Base-by-base conservation (phyloP, 2,329 filamentous ascomycete genomes). In the Zymoseptoria ardabiliae region DNA sequence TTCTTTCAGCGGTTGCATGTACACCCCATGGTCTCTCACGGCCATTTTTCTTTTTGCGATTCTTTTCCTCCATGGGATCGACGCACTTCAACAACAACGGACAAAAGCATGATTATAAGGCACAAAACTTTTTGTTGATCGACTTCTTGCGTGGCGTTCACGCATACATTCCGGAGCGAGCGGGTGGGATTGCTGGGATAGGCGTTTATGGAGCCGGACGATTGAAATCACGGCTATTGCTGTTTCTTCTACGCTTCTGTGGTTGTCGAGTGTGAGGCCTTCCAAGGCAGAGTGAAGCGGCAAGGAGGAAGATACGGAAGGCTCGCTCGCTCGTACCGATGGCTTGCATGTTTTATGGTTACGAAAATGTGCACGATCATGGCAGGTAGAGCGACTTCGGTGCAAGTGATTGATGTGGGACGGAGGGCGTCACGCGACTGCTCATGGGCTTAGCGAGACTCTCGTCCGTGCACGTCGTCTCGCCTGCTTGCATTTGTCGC, bases 31-130 rank as follows among this genome's bases (percentile, higher is more conserved):
- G 35, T 45, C 35, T n/a, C 35, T n/a, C 35, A n/a, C 35, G 35
- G 11, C 35, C 35, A 7, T n/a, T 45, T 6, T 45, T n/a, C 17
- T 13, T n/a, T 17, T 45, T 17, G 13, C 35, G 35, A 17, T 41
- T 45, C 17, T 45, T 45, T 7, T 45, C 25, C 13, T 45, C 35
- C 35, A n/a, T 45, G 17, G 35, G 35, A 45, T 45, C 13, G 17
- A 45, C 35, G 35, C 35, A 45, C 35, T 45, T 45, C 17, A 17
- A 45, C 35, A 45, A 45, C 13, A 45, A 45, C 51, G 22, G 51
- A 53, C 22, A 51, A 53, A 53, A 53, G 51, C 51, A 53, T 53
- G 51, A 53, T 22, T 53, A 53, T 28, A 45, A n/a, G 17, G 35
- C 11, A 45, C 35, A 30, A 53, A 53, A 11, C 30, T 53, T 51